Conservation (phyloP, 225 moss, liverwort and hornwort genomes). For the Sphagnum contortum region DNA sequence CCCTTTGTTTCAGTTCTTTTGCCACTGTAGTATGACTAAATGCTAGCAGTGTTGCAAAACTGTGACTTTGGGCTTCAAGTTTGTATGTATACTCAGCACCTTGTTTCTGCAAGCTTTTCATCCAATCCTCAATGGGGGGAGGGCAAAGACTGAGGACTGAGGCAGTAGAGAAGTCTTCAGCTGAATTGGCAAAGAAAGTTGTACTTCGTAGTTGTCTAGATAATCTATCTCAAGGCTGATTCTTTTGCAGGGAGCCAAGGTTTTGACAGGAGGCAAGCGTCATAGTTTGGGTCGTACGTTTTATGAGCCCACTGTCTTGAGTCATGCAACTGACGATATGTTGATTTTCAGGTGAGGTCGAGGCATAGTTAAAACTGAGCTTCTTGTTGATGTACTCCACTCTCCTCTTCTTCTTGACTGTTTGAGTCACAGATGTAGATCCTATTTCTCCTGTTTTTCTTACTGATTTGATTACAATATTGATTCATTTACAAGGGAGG, state of each 20-base stretch:
- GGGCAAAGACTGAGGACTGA: too few species aligned
- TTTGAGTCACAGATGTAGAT: neutral
- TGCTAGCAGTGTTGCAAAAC: too few species aligned
- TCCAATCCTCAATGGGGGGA: too few species aligned
- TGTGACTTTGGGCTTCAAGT: too few species aligned
- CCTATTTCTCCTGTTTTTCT: neutral
- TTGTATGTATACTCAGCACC: too few species aligned
- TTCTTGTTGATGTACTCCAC: neutral
- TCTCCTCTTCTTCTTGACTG: neutral
- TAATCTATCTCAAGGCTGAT: too few species aligned
- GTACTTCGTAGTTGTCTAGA: too few species aligned
- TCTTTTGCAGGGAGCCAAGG: conserved; percentile 70
- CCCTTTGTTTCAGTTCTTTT: too few species aligned
- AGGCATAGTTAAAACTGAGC: conserved; percentile 5
- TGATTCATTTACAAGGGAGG: conserved; percentile 48
- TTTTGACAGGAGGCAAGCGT: conserved; percentile 74
- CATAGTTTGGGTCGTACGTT: conserved; percentile 78
- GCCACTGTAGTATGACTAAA: too few species aligned
- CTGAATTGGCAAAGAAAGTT: too few species aligned
- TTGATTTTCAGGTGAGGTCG: conserved; percentile 61
- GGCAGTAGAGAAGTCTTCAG: too few species aligned
- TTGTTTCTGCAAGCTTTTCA: too few species aligned
- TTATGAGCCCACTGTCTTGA: conserved; percentile 83
- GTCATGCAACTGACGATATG: conserved; percentile 63
- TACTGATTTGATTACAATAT: neutral